Evolutionary conservation across 257 asterid genomes (phyloP).

Genomic region (Capsicum chinense): DNA sequence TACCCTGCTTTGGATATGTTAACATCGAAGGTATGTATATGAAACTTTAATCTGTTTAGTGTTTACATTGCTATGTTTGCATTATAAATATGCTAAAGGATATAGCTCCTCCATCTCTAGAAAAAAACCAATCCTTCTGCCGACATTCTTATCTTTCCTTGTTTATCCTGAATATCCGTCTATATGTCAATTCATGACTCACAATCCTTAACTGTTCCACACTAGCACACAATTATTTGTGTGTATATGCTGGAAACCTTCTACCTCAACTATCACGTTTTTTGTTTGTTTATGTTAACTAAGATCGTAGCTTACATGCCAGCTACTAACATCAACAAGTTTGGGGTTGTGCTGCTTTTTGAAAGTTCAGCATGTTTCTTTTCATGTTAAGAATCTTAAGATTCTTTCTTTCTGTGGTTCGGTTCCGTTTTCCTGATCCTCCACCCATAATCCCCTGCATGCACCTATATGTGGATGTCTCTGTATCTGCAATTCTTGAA

Average conservation of each 20-base stretch:
- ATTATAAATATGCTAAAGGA: neutral
- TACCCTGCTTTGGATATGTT: slow-evolving; percentile 95
- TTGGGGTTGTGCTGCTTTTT: slow-evolving; percentile 5
- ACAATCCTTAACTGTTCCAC: neutral
- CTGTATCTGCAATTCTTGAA: neutral
- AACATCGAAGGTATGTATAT: slow-evolving; percentile 72
- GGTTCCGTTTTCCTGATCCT: neutral
- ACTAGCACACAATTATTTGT: neutral
- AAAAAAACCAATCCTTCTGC: neutral
- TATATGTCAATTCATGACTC: neutral
- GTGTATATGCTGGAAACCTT: neutral
- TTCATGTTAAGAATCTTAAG: neutral
- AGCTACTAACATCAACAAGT: neutral
- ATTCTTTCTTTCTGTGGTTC: neutral
- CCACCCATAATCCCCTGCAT: neutral
- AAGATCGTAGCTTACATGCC: neutral
- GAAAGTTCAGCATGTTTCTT: neutral
- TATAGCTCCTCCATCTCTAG: slow-evolving; percentile 3
- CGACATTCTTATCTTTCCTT: neutral
- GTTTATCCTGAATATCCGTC: neutral
- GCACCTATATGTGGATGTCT: slow-evolving; percentile 1
- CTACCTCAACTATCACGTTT: neutral
- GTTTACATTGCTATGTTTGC: neutral
- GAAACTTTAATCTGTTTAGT: slow-evolving; percentile 14
- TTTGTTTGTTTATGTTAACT: neutral